Base-by-base conservation (phyloP, 345 rosid genomes). In the Eucalyptus albens region DNA sequence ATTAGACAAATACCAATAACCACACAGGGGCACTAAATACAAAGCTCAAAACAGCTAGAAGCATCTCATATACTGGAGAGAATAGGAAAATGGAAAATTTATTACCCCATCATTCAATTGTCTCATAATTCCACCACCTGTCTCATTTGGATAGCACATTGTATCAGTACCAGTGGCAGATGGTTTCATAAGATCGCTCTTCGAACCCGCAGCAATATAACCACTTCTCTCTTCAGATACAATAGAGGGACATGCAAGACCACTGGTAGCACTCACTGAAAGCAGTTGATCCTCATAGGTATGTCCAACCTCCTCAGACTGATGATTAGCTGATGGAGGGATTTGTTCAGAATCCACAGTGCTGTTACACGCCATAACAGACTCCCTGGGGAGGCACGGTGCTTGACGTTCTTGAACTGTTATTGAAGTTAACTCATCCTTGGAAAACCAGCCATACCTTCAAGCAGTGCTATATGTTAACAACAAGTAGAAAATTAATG, bases 361-460 rank as follows among this genome's bases (percentile, higher is more conserved):
- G 93, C 91, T 85, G 87, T 85, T 65, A 47, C 27, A 47, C 9
- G 31, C 49, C 85, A 67, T 47, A n/a, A 72, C 42, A 88, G 85
- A 19, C 90, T 90, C 94, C 85, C 87, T 88, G 81, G 95, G 93
- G 92, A 91, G 86, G 91, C 86, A 90, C 87, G 92, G 60, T 24
- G 90, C 88, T 90, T 92, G 82, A 88, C 93, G 90, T 86, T 91
- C 89, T 93, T 92, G 94, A 88, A 90, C 87, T n/a, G 89, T 89
- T 77, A 89, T 17, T 87, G 94, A 89, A 55, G 91, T 94, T 89
- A 93, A 88, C 88, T 92, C 92, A 50, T 90, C 47, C 88, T 91
- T 89, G 87, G 95, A 91, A 88, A 98, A 94, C 99, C 99, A 98
- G 85, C 99, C 99, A 92, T 98, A 98, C 98, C 99, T 98, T 94